A percentile compares a stretch with the other conserved stretches of the same genome.
These are phyloP conservation scores for Elsinoe batatas DNA, from an alignment of 2,329 filamentous ascomycete genomes.

Conservation along the genomic window DNA sequence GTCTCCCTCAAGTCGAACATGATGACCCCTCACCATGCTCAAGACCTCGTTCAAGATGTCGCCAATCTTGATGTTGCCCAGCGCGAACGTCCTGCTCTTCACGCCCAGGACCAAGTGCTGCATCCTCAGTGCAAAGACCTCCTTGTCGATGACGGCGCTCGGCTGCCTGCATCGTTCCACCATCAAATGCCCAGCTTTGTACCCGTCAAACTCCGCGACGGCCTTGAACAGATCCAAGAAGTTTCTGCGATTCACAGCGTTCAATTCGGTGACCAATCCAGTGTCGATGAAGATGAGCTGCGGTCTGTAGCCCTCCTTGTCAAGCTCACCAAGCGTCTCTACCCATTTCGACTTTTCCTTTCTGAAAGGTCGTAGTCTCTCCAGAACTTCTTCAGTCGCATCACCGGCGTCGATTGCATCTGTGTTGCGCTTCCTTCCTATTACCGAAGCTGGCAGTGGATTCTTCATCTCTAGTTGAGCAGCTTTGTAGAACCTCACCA, in stretches of 20 bases:
- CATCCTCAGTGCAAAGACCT: constrained; percentile 93
- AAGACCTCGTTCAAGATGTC: constrained; percentile 88
- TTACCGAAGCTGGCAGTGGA: neutral
- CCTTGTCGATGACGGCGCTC: constrained; percentile 75
- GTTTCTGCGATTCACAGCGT: constrained; percentile 73
- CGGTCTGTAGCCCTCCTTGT: constrained; percentile 78
- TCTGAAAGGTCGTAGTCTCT: constrained; percentile 64
- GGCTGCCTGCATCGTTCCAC: constrained; percentile 90
- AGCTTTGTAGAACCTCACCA: constrained; percentile 95
- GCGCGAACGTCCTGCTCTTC: constrained; percentile 79
- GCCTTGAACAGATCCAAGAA: constrained; percentile 94
- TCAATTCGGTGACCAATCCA: constrained; percentile 87
- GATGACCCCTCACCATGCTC: constrained; percentile 81
- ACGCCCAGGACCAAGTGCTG: constrained; percentile 88
- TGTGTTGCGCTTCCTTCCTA: constrained; percentile 16
- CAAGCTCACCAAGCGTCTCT: constrained; percentile 63
- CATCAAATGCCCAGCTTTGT: constrained; percentile 91
- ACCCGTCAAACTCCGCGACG: constrained; percentile 92
- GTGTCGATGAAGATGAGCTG: constrained; percentile 98
- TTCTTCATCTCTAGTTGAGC: constrained; percentile 49
- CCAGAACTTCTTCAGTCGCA: constrained; percentile 78
- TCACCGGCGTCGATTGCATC: constrained; percentile 48
- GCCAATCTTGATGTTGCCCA: constrained; percentile 92
- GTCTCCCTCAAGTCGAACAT: constrained; percentile 90
- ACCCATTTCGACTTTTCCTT: constrained; percentile 59